Evolutionary conservation across 2,329 filamentous ascomycete species (phyloP).

Genomic region (Passalora sequoiae): DNA sequence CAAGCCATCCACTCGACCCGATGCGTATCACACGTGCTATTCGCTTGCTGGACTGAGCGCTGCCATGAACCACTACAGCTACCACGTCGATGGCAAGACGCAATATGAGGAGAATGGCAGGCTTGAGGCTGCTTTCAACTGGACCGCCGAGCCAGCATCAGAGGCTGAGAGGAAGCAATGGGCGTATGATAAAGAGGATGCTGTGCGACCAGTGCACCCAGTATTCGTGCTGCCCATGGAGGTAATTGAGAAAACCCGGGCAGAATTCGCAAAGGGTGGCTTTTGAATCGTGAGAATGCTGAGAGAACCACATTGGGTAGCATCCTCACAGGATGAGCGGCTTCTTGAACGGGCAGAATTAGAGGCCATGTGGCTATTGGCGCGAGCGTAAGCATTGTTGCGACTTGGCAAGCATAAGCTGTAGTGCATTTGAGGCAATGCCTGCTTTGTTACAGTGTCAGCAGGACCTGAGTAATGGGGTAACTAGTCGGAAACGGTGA

Average conservation of each 20-base stretch:
- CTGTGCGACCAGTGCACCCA: slow-evolving; percentile 68
- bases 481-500: too few relatives aligned
- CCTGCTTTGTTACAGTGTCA: too few relatives aligned
- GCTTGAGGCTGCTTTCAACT: slow-evolving; percentile 41
- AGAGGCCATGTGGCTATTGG: too few relatives aligned
- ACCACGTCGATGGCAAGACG: slow-evolving; percentile 29
- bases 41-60: slow-evolving; percentile 80
- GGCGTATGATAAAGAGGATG: slow-evolving; percentile 66
- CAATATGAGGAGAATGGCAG: slow-evolving; percentile 19
- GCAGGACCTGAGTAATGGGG: too few relatives aligned
- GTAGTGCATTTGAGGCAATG: too few relatives aligned
- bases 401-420: too few relatives aligned
- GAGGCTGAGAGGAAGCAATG: slow-evolving; percentile 46
- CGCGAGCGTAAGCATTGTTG: too few relatives aligned
- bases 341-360: too few relatives aligned
- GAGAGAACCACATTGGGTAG: too few relatives aligned
- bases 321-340: too few relatives aligned
- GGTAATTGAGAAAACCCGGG: slow-evolving; percentile 49
- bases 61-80: slow-evolving; percentile 62
- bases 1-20: slow-evolving; percentile 85
- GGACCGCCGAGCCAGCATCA: slow-evolving; percentile 45
- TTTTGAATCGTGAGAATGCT: too few relatives aligned
- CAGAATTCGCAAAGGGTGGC: slow-evolving; percentile 23
- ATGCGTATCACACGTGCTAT: slow-evolving; percentile 92
- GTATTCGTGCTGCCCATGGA: slow-evolving; percentile 77